phyloP scores from a whole-genome alignment of 208 protist species.

The Acanthamoeba triangularis region DNA sequence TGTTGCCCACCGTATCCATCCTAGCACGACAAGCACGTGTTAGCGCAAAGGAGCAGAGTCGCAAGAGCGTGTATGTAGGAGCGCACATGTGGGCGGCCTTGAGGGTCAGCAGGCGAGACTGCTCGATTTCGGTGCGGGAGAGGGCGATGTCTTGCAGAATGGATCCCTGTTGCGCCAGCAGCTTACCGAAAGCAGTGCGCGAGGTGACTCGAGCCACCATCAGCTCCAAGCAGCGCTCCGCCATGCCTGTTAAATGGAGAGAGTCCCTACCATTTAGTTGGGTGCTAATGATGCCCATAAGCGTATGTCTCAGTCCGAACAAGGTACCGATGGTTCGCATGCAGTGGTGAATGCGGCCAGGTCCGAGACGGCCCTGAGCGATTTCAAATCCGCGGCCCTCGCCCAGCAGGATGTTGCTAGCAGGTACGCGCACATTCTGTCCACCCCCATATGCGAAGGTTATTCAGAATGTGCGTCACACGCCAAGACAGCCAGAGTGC shows the following conservation, averaged over 20 bases:
- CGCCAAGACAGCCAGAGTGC: no score
- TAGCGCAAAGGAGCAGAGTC: background rate
- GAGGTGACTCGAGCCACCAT: slow-evolving; percentile 83
- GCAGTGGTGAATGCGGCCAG: slow-evolving; percentile 95
- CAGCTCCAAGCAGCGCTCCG: slow-evolving; percentile 88
- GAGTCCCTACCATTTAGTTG: background rate
- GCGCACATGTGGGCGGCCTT: slow-evolving; percentile 86
- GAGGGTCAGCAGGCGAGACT: slow-evolving; percentile 88
- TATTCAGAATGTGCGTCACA: background rate
- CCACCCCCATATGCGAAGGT: background rate
- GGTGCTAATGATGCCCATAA: background rate
- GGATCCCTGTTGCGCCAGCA: slow-evolving; percentile 83
- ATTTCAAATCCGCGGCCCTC: slow-evolving; percentile 93
- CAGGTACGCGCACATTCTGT: slow-evolving; percentile 90
- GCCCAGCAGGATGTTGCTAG: slow-evolving; percentile 89
- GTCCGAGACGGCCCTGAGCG: slow-evolving; percentile 91
- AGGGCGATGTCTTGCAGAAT: slow-evolving; percentile 88
- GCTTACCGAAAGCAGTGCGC: slow-evolving; percentile 87
- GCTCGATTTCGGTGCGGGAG: slow-evolving; percentile 91
- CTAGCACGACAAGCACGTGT: background rate
- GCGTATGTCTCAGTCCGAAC: background rate
- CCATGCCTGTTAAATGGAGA: slow-evolving; percentile 73
- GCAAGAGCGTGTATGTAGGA: background rate
- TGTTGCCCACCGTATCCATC: slow-evolving; percentile 84
- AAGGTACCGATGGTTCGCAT: slow-evolving; percentile 90